Base-by-base conservation (phyloP, 345 rosid species). In the Limnanthes douglasii region DNA sequence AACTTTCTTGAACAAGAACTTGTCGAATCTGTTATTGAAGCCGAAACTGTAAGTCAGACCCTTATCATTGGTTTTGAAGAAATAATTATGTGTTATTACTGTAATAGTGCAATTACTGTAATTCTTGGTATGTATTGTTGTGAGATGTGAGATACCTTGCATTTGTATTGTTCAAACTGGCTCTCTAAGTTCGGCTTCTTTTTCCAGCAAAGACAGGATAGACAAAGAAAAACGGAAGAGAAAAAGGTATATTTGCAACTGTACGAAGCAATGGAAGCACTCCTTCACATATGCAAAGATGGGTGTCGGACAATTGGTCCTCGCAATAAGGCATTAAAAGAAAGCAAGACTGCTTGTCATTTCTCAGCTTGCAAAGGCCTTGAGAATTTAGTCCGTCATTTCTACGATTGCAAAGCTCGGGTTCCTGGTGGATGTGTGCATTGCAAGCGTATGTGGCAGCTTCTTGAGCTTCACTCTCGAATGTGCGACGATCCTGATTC, bases 361-460 rank as follows among this genome's bases (percentile, higher is more conserved):
- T 78, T 73, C 49, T 62, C 82, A n/a, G 94, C 79, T 33, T 86
- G 97, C 62, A 75, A 78, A 62, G 80, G 79, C 14, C 71, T 86
- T 6, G 93, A 86, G 65, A 49, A 58, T 34, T 68, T 70, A 44
- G 70, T 86, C 5, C 58, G 93, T 19, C 93, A 86, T 73, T 82
- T 86, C 64, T 61, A 84, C 31, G 62, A 41, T 23, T 86, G 97
- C 53, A 73, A 67, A 63, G 31, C 75, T 33, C 75, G 83, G 10
- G 78, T 66, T 39, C 80, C 81, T 34, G 76, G 71, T 18, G 75
- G 74, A 31, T 86, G 95, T 32, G 46, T 41, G 30, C 75, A 60
- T 39, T 86, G 97, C 68, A 86, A 78, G 54, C 66, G 85, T 15
- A 73, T 75, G 88, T 73, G 95, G 86, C 95, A 78, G 69, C 85